Percentiles rank a stretch among this genome's conserved stretches.
Evolutionary conservation across 1,139 yeast species (phyloP).

Genomic region (Candida smagusa): DNA sequence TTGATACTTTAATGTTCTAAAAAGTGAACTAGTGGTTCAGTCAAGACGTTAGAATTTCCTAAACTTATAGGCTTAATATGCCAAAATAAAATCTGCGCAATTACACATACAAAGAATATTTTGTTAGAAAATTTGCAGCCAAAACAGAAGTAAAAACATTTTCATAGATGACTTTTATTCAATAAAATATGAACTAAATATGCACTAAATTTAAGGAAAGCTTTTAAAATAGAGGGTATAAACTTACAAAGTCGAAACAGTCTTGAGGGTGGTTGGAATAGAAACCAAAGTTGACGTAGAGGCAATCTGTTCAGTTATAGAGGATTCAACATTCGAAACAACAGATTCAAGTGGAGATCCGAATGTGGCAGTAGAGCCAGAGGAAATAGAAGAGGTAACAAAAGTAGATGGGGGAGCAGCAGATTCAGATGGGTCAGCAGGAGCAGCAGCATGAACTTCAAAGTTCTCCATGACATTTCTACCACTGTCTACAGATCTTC

Average conservation of each 20-base stretch:
- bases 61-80: no score
- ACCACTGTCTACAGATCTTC: not conserved
- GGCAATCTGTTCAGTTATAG: no score
- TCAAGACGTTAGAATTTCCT: no score
- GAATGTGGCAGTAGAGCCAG: no score
- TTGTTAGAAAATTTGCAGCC: no score
- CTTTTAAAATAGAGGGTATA: not conserved
- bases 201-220: not conserved
- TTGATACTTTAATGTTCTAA: no score
- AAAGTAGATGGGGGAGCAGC: not conserved
- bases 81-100: no score
- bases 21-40: no score
- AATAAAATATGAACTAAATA: not conserved
- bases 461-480: not conserved
- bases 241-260: not conserved
- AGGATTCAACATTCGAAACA: no score
- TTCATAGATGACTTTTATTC: not conserved
- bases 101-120: no score
- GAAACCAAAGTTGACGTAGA: no score
- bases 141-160: not conserved
- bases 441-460: not conserved
- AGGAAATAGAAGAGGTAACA: not conserved
- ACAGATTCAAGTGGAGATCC: no score
- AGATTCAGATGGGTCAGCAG: not conserved
- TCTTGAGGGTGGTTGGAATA: not conserved